Evolutionary conservation across 495 filamentous ascomycete species (phyloP).

Genomic region (Talaromyces borbonicus): DNA sequence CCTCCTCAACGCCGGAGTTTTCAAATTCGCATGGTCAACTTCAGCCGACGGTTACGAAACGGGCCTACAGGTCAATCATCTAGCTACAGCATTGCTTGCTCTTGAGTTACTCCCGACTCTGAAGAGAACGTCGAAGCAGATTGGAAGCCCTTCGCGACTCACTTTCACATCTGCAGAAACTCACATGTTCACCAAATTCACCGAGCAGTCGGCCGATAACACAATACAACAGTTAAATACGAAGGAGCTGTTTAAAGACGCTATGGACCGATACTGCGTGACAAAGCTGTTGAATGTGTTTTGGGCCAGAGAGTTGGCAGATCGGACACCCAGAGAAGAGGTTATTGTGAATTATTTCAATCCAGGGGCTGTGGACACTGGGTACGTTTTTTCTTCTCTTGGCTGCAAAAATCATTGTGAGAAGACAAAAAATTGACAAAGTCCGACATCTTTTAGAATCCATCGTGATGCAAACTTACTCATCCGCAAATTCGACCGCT

Average conservation of each 20-base stretch:
- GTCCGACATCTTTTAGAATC: neutral
- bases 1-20: slow-evolving; percentile 41
- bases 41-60: slow-evolving; percentile 32
- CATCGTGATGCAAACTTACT: slow-evolving; percentile 6
- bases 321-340: neutral
- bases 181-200: slow-evolving; percentile 9
- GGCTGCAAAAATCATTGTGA: no score
- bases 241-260: neutral
- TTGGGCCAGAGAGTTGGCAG: slow-evolving; percentile 11
- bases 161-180: neutral
- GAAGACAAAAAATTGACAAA: slow-evolving; percentile 7
- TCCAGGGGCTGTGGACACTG: slow-evolving; percentile 12
- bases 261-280: slow-evolving; percentile 8
- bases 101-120: slow-evolving; percentile 31
- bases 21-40: slow-evolving; percentile 14
- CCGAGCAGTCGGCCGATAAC: slow-evolving; percentile 1
- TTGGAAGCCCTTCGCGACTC: neutral
- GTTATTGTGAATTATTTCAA: slow-evolving; percentile 15
- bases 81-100: slow-evolving; percentile 33
- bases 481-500: neutral
- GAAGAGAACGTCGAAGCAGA: neutral
- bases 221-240: slow-evolving; percentile 7
- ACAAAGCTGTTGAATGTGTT: slow-evolving; percentile 16
- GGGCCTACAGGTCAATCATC: slow-evolving; percentile 13
- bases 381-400: neutral